Base-by-base conservation (phyloP, 495 filamentous ascomycete genomes). In the Penicillium angulare region DNA sequence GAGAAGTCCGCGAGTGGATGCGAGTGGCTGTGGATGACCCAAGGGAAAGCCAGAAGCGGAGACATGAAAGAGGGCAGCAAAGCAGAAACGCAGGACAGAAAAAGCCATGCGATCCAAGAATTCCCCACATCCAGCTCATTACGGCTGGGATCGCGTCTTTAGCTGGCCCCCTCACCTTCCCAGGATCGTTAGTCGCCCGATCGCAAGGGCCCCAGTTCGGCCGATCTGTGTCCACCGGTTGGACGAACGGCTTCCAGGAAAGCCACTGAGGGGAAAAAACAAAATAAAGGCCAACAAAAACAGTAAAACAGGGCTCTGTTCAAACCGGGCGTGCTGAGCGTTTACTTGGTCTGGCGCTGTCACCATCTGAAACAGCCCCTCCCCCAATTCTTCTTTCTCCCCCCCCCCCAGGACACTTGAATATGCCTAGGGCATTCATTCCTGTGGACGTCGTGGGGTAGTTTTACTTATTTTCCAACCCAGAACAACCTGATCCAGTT, bases 211-310 rank as follows among this genome's bases (percentile, higher is more conserved):
- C 55, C 59, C 38, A 53, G 50, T 50, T 18, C 49, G 50, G 60
- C 54, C 60, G 60, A 63, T 63, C 60, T 41, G 55, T 56, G 58
- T 44, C 59, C 61, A 64, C 58, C 40, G 51, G 52, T 58, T 58
- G 50, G 53, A 57, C 52, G 50, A 57, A 53, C 60, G 26, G 45
- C 49, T 56, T 34, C 43, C 50, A 24, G 27, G 8, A 5, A 29
- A 10, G 26, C 10, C 27, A 7, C 27, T n/a, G 16, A 10, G n/a
- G 23, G 15, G 7, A 31, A 29, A 32, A 18, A 3, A 32, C 13
- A 44, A 44, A 31, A 43, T 1, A 31, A 44, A 42, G 24, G 3
- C 1, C 22, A 42, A 44, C 17, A 17, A 44, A 44, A 44, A 44
- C 27, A 44, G 20, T 2, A 44, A 29, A 44, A 44, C 16, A 29